Percentiles rank a stretch among this genome's conserved stretches.
Conservation (phyloP, 768 basidiomycete species). For the Collybiopsis confluens region DNA sequence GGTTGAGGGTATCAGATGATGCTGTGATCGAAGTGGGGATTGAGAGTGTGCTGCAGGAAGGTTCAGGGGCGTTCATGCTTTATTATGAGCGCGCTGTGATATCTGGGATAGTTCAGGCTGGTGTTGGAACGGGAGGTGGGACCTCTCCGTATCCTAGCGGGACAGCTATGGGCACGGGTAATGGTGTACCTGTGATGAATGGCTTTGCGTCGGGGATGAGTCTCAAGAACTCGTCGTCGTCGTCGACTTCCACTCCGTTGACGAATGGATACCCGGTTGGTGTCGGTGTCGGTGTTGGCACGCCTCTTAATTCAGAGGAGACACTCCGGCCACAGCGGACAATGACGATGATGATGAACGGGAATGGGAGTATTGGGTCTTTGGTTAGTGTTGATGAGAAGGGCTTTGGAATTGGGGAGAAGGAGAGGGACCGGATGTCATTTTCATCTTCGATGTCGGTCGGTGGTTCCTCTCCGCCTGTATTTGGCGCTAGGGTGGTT, state of each 20-base stretch:
- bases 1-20: slow-evolving; percentile 89
- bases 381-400: slow-evolving; percentile 30
- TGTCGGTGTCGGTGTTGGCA: slow-evolving; percentile 8
- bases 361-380: slow-evolving; percentile 46
- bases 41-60: slow-evolving; percentile 69
- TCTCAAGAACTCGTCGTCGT: background rate
- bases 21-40: slow-evolving; percentile 72
- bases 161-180: background rate
- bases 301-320: slow-evolving; percentile 55
- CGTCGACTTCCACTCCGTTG: background rate
- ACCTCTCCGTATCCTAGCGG: background rate
- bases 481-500: slow-evolving; percentile 47
- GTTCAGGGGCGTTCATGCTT: slow-evolving; percentile 82
- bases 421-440: slow-evolving; percentile 5
- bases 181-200: background rate
- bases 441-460: slow-evolving; percentile 13
- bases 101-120: slow-evolving; percentile 10
- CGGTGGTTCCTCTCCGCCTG: slow-evolving; percentile 16
- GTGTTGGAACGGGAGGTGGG: background rate
- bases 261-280: slow-evolving; percentile 6
- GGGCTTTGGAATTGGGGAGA: slow-evolving; percentile 13
- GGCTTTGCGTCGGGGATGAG: slow-evolving; percentile 2
- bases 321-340: slow-evolving; percentile 54
- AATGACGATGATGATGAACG: slow-evolving; percentile 34
- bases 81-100: slow-evolving; percentile 78